Percentiles rank a stretch among this genome's conserved stretches.
Conservation (phyloP, 345 rosid genomes). For the Eutrema heterophyllum region DNA sequence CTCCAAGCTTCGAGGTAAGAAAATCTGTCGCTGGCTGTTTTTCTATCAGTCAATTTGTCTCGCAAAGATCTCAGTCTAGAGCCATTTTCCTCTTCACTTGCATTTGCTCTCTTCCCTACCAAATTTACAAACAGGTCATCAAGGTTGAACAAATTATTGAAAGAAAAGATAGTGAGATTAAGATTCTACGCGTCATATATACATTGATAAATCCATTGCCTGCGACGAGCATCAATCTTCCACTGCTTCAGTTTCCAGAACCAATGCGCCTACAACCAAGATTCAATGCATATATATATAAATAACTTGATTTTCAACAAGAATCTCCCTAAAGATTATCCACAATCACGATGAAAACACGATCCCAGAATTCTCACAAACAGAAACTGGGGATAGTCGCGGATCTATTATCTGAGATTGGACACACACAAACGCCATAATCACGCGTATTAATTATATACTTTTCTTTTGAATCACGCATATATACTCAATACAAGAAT, state of each 20-base stretch:
- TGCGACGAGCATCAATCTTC: slow-evolving; percentile 40
- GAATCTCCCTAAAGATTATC: neutral
- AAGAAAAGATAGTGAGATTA: neutral
- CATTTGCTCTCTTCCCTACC: slow-evolving; percentile 6
- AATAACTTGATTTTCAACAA: neutral
- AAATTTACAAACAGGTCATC: neutral
- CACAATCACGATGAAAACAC: neutral
- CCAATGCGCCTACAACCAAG: slow-evolving; percentile 33
- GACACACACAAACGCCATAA: neutral
- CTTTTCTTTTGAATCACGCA: slow-evolving; percentile 12
- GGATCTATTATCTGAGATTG: neutral
- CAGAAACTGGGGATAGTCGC: neutral
- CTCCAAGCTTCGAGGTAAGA: slow-evolving; percentile 1
- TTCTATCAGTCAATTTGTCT: neutral
- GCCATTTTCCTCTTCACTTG: neutral
- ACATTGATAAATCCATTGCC: slow-evolving; percentile 40
- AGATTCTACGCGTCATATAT: neutral
- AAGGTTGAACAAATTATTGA: neutral
- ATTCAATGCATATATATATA: neutral
- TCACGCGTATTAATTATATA: neutral
- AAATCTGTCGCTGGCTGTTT: neutral
- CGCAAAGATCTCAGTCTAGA: neutral
- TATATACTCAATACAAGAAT: neutral
- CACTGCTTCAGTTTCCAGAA: slow-evolving; percentile 37
- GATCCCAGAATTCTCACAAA: neutral